Evolutionary conservation across 2,329 filamentous ascomycete genomes (phyloP).

Genomic region (Talaromyces sp.): DNA sequence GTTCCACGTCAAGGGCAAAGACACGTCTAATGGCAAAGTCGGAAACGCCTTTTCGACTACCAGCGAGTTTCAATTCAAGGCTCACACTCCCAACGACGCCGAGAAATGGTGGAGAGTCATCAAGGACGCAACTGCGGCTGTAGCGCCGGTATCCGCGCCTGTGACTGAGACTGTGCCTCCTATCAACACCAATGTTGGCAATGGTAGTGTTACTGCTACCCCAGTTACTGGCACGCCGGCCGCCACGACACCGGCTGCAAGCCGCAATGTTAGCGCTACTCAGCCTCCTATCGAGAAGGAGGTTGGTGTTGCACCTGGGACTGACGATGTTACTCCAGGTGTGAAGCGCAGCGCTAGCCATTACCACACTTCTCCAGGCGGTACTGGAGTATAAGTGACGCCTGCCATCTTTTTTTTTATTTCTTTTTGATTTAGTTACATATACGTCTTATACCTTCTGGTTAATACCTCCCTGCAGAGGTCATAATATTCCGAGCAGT

Average conservation of each 20-base stretch:
- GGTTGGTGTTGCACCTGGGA: not conserved
- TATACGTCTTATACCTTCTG: not conserved
- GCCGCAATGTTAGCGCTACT: constrained; percentile 14
- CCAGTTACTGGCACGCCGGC: constrained; percentile 1
- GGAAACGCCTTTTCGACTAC: constrained; percentile 75
- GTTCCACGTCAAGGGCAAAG: constrained; percentile 95
- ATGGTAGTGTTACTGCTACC: not conserved
- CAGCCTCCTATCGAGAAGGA: constrained; percentile 11
- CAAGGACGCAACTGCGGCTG: constrained; percentile 28
- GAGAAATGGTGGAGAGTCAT: constrained; percentile 82
- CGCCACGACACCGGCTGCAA: constrained; percentile 1
- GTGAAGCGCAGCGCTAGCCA: constrained; percentile 28
- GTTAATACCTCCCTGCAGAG: not conserved
- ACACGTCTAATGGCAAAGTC: constrained; percentile 72
- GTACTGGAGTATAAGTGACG: constrained; percentile 21
- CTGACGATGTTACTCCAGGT: constrained; percentile 4
- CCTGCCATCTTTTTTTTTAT: not conserved
- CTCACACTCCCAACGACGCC: constrained; percentile 74
- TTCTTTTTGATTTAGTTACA: not conserved
- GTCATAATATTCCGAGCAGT: not conserved
- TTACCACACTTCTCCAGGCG: constrained; percentile 30
- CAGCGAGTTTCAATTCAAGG: constrained; percentile 83
- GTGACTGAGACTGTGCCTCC: constrained; percentile 8
- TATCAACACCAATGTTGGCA: constrained; percentile 18
- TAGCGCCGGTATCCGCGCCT: not conserved